Conservation (phyloP, 345 rosid genomes). For the Lenwebbia sp. region DNA sequence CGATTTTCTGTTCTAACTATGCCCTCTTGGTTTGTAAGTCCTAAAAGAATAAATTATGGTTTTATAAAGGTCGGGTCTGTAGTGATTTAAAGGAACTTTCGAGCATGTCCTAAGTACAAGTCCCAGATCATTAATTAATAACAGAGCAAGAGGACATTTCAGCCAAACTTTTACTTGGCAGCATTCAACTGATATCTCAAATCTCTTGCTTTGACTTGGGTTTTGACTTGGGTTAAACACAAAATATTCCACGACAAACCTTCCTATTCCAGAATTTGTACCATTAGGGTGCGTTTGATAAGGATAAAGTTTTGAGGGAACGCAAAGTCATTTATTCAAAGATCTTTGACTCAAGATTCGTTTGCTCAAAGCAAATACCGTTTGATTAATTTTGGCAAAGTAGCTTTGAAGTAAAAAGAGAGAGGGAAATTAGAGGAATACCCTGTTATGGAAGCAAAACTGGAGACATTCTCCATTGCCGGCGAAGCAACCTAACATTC, state of each 20-base stretch:
- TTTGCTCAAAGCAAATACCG: too few relatives aligned
- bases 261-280: background rate
- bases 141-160: background rate
- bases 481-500: too few relatives aligned
- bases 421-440: too few relatives aligned
- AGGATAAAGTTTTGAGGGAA: too few relatives aligned
- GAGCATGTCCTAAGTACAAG: background rate
- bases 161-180: too few relatives aligned
- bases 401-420: too few relatives aligned
- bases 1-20: background rate
- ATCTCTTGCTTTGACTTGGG: background rate
- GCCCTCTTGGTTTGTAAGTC: background rate
- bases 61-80: background rate
- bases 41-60: background rate
- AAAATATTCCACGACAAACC: background rate
- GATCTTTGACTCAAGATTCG: too few relatives aligned
- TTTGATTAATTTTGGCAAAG: too few relatives aligned
- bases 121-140: background rate
- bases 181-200: too few relatives aligned
- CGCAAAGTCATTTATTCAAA: too few relatives aligned
- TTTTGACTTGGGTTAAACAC: background rate
- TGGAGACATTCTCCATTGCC: too few relatives aligned
- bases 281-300: background rate
- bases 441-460: too few relatives aligned
- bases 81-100: background rate